A percentile compares a stretch with the other conserved stretches of the same genome.
These are phyloP conservation scores for Backusella mclennaniae DNA, from an alignment of 192 early-diverging fungal species.

Conservation along the genomic window DNA sequence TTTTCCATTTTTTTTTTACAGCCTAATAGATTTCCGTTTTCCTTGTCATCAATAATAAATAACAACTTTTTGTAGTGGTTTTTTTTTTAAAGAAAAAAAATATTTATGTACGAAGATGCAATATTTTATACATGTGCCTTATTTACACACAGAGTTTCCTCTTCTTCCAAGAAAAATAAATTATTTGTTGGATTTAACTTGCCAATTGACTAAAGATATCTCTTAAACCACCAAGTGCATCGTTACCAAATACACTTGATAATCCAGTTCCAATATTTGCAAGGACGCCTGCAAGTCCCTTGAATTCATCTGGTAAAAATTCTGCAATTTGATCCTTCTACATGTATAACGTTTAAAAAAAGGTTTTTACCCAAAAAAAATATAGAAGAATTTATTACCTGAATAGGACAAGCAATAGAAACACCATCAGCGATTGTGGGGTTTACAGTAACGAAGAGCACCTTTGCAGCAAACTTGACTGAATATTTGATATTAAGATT, in stretches of 20 bases:
- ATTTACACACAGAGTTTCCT: background rate
- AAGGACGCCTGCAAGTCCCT: background rate
- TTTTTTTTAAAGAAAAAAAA: background rate
- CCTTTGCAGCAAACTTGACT: conserved; percentile 39
- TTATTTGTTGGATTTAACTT: background rate
- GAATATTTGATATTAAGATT: conserved; percentile 45
- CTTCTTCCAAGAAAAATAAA: background rate
- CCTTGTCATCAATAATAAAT: background rate
- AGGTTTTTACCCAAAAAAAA: background rate
- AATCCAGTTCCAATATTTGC: background rate
- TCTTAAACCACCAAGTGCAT: background rate
- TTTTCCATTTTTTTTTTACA: background rate
- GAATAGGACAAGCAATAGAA: conserved; percentile 35
- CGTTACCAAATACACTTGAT: background rate
- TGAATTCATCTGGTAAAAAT: background rate
- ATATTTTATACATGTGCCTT: background rate
- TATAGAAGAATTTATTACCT: conserved; percentile 22
- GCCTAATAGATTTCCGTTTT: background rate
- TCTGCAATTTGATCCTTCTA: background rate
- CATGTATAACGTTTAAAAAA: background rate
- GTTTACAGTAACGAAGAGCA: conserved; percentile 38
- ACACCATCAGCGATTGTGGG: conserved; percentile 36
- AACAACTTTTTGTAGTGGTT: background rate
- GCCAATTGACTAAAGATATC: background rate
- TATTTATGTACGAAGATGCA: background rate